These are phyloP conservation scores for Rhododendron ferrugineum DNA, from an alignment of 148 eudicot species.

Conservation along the genomic window DNA sequence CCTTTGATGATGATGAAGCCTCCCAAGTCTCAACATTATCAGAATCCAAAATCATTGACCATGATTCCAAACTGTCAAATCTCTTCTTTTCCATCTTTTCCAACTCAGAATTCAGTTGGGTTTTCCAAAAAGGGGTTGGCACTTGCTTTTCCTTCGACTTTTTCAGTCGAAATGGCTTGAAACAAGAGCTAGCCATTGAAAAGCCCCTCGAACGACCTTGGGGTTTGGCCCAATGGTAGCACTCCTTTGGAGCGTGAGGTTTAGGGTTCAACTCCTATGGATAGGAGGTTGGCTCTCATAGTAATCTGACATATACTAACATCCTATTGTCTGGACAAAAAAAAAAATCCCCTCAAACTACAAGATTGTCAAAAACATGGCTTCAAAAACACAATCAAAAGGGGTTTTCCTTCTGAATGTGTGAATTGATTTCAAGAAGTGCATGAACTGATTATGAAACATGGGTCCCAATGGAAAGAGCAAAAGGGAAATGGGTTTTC, in stretches of 20 bases:
- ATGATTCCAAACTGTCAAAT: conserved; percentile 90
- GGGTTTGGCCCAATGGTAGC: background rate
- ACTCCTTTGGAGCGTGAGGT: background rate
- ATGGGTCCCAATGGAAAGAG: conserved; percentile 6
- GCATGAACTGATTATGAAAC: conserved; percentile 77
- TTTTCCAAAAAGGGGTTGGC: conserved; percentile 38
- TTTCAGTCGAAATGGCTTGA: conserved; percentile 45
- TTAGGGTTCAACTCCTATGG: background rate
- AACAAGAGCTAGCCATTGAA: conserved; percentile 50
- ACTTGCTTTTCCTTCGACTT: conserved; percentile 39
- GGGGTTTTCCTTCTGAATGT: conserved; percentile 53
- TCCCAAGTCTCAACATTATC: conserved; percentile 90
- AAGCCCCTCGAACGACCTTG: background rate
- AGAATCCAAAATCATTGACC: conserved; percentile 97
- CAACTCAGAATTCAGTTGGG: conserved; percentile 35
- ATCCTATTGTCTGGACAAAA: background rate
- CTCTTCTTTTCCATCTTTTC: conserved; percentile 77
- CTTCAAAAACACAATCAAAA: conserved; percentile 17
- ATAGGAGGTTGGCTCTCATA: background rate
- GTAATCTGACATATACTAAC: background rate
- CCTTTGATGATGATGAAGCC: conserved; percentile 33
- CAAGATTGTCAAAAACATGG: conserved; percentile 10
- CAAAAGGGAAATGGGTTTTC: conserved; percentile 12
- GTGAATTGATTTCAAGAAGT: conserved; percentile 64
- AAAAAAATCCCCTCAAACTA: background rate